A percentile compares a stretch with the other conserved stretches of the same genome.
phyloP scores from a whole-genome alignment of 257 asterid species.

The Solanum sejunctum region DNA sequence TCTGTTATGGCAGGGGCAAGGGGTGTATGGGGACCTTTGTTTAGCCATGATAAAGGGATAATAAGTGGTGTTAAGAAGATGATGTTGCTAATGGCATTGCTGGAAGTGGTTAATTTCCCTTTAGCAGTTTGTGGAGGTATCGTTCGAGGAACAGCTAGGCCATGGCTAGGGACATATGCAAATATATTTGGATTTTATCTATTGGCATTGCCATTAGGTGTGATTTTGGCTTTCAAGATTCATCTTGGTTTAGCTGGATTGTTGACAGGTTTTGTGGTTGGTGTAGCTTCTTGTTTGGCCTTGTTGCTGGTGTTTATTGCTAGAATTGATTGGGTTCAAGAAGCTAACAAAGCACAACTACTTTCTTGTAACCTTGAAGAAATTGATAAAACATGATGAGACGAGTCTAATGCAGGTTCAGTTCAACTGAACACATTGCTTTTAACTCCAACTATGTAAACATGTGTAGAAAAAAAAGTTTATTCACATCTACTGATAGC shows the following conservation, averaged over 20 bases:
- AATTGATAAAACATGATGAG: background rate
- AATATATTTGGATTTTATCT: constrained; percentile 61
- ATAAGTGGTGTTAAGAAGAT: constrained; percentile 29
- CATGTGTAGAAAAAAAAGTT: background rate
- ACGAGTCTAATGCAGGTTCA: background rate
- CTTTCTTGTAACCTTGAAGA: constrained; percentile 9
- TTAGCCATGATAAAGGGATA: constrained; percentile 39
- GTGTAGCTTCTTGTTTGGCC: constrained; percentile 48
- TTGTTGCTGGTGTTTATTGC: constrained; percentile 46
- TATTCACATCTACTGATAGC: background rate
- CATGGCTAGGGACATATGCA: constrained; percentile 71
- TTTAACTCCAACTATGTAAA: background rate
- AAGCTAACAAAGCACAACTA: constrained; percentile 36
- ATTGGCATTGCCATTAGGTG: constrained; percentile 62
- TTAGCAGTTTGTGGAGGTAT: constrained; percentile 77
- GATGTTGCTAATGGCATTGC: constrained; percentile 49
- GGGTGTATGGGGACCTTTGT: constrained; percentile 60
- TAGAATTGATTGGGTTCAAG: constrained; percentile 68
- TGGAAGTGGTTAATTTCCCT: constrained; percentile 76
- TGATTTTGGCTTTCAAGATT: constrained; percentile 42
- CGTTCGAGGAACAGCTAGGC: constrained; percentile 82
- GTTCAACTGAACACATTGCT: background rate
- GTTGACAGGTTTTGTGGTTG: constrained; percentile 61
- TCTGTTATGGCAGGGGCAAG: constrained; percentile 36
- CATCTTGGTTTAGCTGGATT: constrained; percentile 58